phyloP scores from a whole-genome alignment of 805 yeast species.

The Cyberlindnera amylophila region DNA sequence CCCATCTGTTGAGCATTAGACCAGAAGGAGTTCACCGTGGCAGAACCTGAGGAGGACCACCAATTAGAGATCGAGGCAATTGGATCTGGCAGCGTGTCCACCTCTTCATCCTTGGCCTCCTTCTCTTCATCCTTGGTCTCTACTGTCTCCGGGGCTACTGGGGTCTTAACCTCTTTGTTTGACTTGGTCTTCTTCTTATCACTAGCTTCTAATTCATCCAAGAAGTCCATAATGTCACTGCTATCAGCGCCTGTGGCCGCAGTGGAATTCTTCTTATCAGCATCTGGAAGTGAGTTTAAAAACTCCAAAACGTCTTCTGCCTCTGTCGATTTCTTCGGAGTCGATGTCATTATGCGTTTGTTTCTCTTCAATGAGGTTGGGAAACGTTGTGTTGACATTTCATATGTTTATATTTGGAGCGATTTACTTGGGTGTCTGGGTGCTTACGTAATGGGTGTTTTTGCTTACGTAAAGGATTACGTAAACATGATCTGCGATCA shows the following conservation, averaged over 20 bases:
- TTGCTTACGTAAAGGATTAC: no score
- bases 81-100: constrained; percentile 45
- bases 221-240: constrained; percentile 39
- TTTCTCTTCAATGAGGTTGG: not conserved
- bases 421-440: no score
- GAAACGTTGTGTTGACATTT: not conserved
- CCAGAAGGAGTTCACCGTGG: constrained; percentile 64
- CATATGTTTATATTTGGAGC: no score
- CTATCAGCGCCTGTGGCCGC: constrained; percentile 28
- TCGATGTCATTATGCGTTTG: constrained; percentile 15
- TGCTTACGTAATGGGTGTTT: no score
- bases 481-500: no score
- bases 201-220: constrained; percentile 60
- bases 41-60: constrained; percentile 72
- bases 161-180: not conserved
- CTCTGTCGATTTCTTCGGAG: constrained; percentile 39
- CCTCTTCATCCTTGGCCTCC: constrained; percentile 18
- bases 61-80: constrained; percentile 63
- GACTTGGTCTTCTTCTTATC: constrained; percentile 23
- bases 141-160: constrained; percentile 20
- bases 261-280: constrained; percentile 18
- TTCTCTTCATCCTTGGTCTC: constrained; percentile 18
- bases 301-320: constrained; percentile 78
- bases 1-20: constrained; percentile 54
- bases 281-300: constrained; percentile 72